Percentiles rank a stretch among this genome's conserved stretches.
These are phyloP conservation scores for Aspergillus funiculosus DNA, from an alignment of 495 filamentous ascomycete genomes.

Conservation along the genomic window DNA sequence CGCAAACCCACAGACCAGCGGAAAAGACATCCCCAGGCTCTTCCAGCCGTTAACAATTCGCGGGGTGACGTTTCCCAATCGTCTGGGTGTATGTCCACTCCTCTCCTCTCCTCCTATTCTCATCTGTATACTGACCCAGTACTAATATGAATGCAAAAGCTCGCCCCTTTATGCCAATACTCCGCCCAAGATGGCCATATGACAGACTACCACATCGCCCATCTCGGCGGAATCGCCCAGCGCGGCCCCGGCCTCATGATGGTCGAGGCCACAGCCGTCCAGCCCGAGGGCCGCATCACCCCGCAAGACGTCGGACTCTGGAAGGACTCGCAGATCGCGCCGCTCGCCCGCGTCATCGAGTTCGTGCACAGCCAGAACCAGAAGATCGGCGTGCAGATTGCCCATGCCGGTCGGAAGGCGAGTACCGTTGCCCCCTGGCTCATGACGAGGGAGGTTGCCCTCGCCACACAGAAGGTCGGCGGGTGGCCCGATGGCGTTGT, in stretches of 20 bases:
- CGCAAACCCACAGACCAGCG: conserved; percentile 52
- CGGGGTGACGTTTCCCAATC: conserved; percentile 54
- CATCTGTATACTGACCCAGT: background rate
- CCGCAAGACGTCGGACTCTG: conserved; percentile 68
- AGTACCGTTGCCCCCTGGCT: conserved; percentile 66
- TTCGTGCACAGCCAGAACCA: conserved; percentile 68
- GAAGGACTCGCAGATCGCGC: conserved; percentile 65
- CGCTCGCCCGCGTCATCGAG: conserved; percentile 55
- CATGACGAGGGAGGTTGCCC: conserved; percentile 45
- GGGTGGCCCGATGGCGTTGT: conserved; percentile 45
- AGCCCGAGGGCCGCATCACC: conserved; percentile 69
- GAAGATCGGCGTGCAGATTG: conserved; percentile 69
- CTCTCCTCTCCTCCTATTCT: background rate
- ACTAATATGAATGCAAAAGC: conserved; percentile 17
- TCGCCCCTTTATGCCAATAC: conserved; percentile 65
- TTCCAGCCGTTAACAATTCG: conserved; percentile 59
- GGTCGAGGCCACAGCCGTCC: conserved; percentile 68
- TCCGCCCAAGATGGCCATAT: conserved; percentile 57
- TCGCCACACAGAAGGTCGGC: conserved; percentile 16
- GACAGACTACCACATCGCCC: conserved; percentile 58
- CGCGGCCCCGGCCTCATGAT: conserved; percentile 65
- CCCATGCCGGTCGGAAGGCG: conserved; percentile 72
- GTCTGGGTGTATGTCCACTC: conserved; percentile 50
- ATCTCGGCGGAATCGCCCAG: conserved; percentile 53
- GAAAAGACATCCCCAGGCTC: conserved; percentile 57